Base-by-base conservation (phyloP, 805 yeast species). In the Priceomyces haplophilus region DNA sequence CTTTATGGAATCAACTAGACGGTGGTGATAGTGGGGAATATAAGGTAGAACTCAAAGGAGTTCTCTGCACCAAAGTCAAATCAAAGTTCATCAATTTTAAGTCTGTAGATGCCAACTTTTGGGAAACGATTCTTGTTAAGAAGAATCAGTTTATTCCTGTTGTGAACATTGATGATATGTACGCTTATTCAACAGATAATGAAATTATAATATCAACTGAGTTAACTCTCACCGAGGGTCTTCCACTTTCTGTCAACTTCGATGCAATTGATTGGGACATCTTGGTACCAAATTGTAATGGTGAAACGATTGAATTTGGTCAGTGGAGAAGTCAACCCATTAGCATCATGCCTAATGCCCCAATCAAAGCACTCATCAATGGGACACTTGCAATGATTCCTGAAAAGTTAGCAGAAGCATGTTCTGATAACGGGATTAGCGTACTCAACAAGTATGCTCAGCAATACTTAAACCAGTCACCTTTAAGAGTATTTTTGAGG, bases 251-350 rank as follows among this genome's bases (percentile, higher is more conserved):
- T 2, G 46, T 55, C 10, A 34, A 45, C 3, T 34, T 65, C 7
- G 54, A 45, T 5, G 24, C 51, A 6, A 51, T 62, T 11, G 51
- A 56, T 35, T 62, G 67, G 69, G 55, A 58, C 32, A 29, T 66
- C 1, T 49, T 54, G 7, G 35, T 67, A 2, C 44, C 53, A 19
- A 62, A 60, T 41, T 66, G 72, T 48, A 33, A 53, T 5, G 37
- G 36, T 3, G 33, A 50, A 2, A 49, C 53, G 8, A 43, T 53
- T 6, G 37, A 39, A 11, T 39, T 66, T 3, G 71, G 70, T 0
- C 31, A 43, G 1, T 59, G 66, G 62, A 38, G 27, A 12, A 51
- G 54, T 8, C 41, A 40, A 2, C 38, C 46, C 2, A 27, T 61
- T n/a, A 4, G 17, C 1, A 37, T 59, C 8, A 20, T 21, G 10